Evolutionary conservation across 129 eudicot species (phyloP), one percentile per base, ranked within the genome.

Genomic region (Smallanthus sonchifolius): DNA sequence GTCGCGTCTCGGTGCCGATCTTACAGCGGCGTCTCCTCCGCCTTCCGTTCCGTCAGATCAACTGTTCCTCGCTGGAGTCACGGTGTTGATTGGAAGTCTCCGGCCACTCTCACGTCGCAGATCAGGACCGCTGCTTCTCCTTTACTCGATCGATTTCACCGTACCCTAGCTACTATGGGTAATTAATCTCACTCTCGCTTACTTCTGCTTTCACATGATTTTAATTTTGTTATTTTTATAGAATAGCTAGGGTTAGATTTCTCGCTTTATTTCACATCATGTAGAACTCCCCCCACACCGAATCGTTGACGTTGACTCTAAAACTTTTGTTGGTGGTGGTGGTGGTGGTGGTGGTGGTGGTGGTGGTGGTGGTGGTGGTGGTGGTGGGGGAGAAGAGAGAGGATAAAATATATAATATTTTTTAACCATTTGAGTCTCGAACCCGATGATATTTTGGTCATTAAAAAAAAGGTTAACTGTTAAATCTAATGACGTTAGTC

Each of bases 1-100:
- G 24, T 32, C 9, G 57, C 60, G 15, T 72, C 61, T 30, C 84
- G 66, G 81, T 19, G 8, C 52, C 70, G 34, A 65, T 80, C 87
- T 69, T 80, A 83, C 35, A 1, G 32, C 69, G 69, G 69, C 45
- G 69, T 64, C 14, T 66, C 84, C 8, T 84, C 91, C 40, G 87
- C 83, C 30, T 70, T 77, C 16, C 83, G 87, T 14, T 55, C 87
- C 4, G 64, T 83, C 14, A 79, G 85, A 10, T 75, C 78, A n/a
- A 82, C 92, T 2, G 70, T 73, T 11, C 83, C 89, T 3, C 81
- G 89, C 72, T 92, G 97, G 97, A 85, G 94, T 64, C 95, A 92
- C 96, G 91, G 96, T 61, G 94, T 61, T 42, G 89, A 83, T 61
- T 92, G 96, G 98, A 86, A 86, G 77, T 92, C 95, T 19, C 95